phyloP scores from a whole-genome alignment of 768 basidiomycete genomes.

The Pleurotus citrinopileatus region DNA sequence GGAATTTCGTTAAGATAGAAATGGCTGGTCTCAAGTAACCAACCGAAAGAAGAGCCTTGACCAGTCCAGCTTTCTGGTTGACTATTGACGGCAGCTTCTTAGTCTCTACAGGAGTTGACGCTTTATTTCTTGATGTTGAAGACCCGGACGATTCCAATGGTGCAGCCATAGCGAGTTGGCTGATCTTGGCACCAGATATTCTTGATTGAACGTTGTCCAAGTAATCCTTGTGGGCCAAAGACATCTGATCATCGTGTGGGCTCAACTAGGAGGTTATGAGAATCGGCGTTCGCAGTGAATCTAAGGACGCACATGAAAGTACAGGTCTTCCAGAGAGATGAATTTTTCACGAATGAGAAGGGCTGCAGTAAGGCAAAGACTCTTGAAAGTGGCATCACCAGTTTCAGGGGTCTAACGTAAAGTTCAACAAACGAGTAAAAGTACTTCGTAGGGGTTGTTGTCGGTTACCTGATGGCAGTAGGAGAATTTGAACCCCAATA shows the following conservation, averaged over 20 bases:
- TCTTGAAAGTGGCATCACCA: conserved; percentile 61
- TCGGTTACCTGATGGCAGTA: conserved; percentile 82
- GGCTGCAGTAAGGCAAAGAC: conserved; percentile 79
- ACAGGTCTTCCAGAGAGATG: conserved; percentile 82
- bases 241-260: conserved; percentile 79
- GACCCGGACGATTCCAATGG: conserved; percentile 60
- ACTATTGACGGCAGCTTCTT: conserved; percentile 35
- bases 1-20: conserved; percentile 76
- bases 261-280: conserved; percentile 48
- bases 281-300: background rate
- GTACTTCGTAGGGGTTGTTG: conserved; percentile 9
- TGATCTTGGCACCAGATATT: conserved; percentile 66
- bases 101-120: conserved; percentile 31
- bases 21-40: conserved; percentile 81
- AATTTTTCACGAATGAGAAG: conserved; percentile 89
- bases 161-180: conserved; percentile 82
- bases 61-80: conserved; percentile 80
- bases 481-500: conserved; percentile 96
- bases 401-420: conserved; percentile 50
- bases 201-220: conserved; percentile 57
- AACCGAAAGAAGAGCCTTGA: conserved; percentile 78
- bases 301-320: conserved; percentile 73
- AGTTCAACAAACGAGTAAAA: conserved; percentile 16
- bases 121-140: conserved; percentile 36
- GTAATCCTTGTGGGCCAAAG: conserved; percentile 61